These are phyloP conservation scores for Penicillium samsonianum DNA, from an alignment of 495 filamentous ascomycete species.

Conservation along the genomic window DNA sequence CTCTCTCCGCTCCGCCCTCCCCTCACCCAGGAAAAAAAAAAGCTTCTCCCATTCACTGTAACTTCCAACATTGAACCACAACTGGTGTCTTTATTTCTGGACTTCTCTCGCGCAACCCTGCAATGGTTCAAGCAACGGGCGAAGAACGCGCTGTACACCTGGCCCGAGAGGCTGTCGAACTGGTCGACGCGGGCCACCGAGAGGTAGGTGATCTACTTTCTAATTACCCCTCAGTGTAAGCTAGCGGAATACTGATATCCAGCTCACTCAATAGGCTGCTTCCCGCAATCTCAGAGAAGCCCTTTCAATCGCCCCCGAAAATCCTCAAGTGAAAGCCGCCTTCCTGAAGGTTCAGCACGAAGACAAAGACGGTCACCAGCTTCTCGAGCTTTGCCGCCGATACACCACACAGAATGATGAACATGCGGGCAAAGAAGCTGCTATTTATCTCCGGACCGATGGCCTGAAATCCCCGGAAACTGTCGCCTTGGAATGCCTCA, in stretches of 20 bases:
- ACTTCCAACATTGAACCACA: conserved; percentile 7
- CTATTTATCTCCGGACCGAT: conserved; percentile 55
- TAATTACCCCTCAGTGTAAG: neutral
- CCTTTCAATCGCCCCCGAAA: conserved; percentile 58
- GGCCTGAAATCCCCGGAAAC: conserved; percentile 51
- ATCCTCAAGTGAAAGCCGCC: conserved; percentile 53
- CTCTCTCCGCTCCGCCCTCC: conserved; percentile 12
- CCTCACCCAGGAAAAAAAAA: conserved; percentile 18
- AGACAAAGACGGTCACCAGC: conserved; percentile 48
- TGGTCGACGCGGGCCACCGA: conserved; percentile 50
- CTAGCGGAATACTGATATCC: neutral
- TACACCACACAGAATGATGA: conserved; percentile 55
- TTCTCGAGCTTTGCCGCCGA: conserved; percentile 55
- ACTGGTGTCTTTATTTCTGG: conserved; percentile 8
- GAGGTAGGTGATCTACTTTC: conserved; percentile 39
- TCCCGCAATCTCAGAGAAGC: conserved; percentile 63
- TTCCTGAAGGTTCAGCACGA: conserved; percentile 54
- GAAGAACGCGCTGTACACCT: conserved; percentile 53
- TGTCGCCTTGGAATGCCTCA: conserved; percentile 55
- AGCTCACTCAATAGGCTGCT: conserved; percentile 46
- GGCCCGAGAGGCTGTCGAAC: conserved; percentile 51
- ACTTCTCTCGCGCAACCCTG: conserved; percentile 31
- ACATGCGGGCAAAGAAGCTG: conserved; percentile 57
- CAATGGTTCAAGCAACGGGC: conserved; percentile 51
- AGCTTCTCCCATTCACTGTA: neutral